A percentile compares a stretch with the other conserved stretches of the same genome.
Conservation (phyloP, 2,329 filamentous ascomycete species). For the Metarhizium rileyi region DNA sequence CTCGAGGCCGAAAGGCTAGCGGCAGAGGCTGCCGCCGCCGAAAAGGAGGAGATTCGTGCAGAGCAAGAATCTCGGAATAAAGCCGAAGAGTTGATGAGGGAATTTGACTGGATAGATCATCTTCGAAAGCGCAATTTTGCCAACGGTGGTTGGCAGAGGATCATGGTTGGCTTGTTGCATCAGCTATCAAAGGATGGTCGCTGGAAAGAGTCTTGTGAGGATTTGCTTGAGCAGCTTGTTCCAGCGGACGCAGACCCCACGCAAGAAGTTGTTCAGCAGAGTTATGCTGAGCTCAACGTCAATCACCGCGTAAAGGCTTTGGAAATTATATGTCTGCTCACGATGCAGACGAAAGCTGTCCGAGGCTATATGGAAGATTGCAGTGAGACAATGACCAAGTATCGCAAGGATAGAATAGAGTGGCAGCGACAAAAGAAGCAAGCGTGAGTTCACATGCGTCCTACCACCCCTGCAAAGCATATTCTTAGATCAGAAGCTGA, state of each 20-base stretch:
- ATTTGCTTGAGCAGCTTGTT: slow-evolving; percentile 70
- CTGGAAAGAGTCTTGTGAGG: slow-evolving; percentile 63
- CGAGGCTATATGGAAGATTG: slow-evolving; percentile 86
- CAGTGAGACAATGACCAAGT: slow-evolving; percentile 86
- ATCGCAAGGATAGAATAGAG: slow-evolving; percentile 93
- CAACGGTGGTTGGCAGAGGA: slow-evolving; percentile 84
- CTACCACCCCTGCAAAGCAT: not conserved
- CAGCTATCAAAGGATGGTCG: slow-evolving; percentile 71
- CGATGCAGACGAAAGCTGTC: slow-evolving; percentile 75
- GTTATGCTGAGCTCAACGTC: slow-evolving; percentile 69
- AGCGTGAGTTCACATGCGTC: slow-evolving; percentile 36
- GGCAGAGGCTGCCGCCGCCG: slow-evolving; percentile 46
- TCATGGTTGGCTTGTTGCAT: slow-evolving; percentile 77
- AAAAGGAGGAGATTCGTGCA: slow-evolving; percentile 35
- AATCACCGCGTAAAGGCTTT: slow-evolving; percentile 74
- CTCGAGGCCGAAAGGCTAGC: slow-evolving; percentile 62
- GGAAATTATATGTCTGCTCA: slow-evolving; percentile 78
- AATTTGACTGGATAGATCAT: slow-evolving; percentile 78
- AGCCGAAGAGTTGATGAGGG: slow-evolving; percentile 64
- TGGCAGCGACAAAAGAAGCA: slow-evolving; percentile 69
- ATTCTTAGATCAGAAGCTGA: slow-evolving; percentile 3
- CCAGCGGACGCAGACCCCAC: slow-evolving; percentile 68
- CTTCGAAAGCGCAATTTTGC: slow-evolving; percentile 75
- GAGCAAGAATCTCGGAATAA: slow-evolving; percentile 49
- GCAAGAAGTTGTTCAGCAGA: slow-evolving; percentile 59